Evolutionary conservation across 2,329 filamentous ascomycete genomes (phyloP).

Genomic region (Xylariales sp.): DNA sequence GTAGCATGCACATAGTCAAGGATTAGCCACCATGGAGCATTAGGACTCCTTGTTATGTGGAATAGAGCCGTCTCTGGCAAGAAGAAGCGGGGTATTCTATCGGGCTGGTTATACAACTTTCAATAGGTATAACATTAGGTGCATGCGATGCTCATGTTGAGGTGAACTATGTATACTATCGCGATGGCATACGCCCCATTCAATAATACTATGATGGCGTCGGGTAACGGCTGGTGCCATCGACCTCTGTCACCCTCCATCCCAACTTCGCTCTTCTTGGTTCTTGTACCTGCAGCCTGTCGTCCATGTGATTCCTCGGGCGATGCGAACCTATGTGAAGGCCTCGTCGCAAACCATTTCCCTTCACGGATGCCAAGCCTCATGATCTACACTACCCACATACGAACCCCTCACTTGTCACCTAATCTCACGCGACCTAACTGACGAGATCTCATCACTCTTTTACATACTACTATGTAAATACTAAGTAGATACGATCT

Average conservation of each 20-base stretch:
- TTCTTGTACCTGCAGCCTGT: conserved; percentile 26
- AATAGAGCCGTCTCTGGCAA: too few species aligned
- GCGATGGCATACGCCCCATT: background rate
- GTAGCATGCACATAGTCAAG: too few species aligned
- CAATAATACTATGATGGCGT: background rate
- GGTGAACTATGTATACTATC: background rate
- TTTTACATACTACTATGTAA: background rate
- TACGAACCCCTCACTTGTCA: conserved; percentile 20
- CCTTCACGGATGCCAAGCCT: conserved; percentile 28
- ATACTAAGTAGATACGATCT: background rate
- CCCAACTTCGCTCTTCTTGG: background rate
- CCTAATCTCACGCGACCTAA: conserved; percentile 9
- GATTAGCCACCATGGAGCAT: too few species aligned
- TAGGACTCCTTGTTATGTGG: too few species aligned
- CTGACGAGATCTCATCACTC: conserved; percentile 7
- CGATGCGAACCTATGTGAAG: conserved; percentile 2
- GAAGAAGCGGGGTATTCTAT: too few species aligned
- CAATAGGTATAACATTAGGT: background rate
- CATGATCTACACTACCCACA: conserved; percentile 24
- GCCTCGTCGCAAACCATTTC: conserved; percentile 33
- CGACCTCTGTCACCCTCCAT: background rate
- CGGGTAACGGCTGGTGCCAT: background rate
- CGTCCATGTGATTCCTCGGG: background rate
- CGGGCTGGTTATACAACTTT: too few species aligned
- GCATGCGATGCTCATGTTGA: conserved; percentile 5